These are phyloP conservation scores for Aspergillus chevalieri DNA, from an alignment of 2,329 filamentous ascomycete genomes.

Conservation along the genomic window DNA sequence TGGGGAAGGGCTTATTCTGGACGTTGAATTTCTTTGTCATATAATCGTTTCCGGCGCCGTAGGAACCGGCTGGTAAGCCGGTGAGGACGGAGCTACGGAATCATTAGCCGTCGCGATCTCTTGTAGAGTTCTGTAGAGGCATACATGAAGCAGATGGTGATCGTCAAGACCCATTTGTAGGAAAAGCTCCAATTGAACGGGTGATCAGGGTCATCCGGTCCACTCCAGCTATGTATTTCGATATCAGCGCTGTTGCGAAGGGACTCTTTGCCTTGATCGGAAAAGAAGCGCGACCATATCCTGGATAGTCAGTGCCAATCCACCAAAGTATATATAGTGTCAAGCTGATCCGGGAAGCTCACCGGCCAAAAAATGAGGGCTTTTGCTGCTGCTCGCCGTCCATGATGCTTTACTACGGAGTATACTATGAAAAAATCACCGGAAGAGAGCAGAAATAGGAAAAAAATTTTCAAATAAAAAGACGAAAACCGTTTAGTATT, in stretches of 20 bases:
- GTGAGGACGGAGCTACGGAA: slow-evolving; percentile 33
- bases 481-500: not conserved
- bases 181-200: slow-evolving; percentile 36
- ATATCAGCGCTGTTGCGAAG: slow-evolving; percentile 15
- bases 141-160: slow-evolving; percentile 40
- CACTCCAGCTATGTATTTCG: slow-evolving; percentile 26
- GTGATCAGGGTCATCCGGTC: slow-evolving; percentile 24
- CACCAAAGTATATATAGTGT: not conserved
- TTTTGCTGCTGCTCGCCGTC: not conserved
- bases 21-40: slow-evolving; percentile 28
- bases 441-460: not conserved
- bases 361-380: not conserved
- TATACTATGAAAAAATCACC: not conserved
- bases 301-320: not conserved
- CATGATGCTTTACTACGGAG: not conserved
- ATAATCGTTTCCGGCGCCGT: slow-evolving; percentile 28
- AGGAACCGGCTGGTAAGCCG: slow-evolving; percentile 37
- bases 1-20: slow-evolving; percentile 29
- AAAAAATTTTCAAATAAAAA: not conserved
- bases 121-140: not conserved
- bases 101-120: not conserved
- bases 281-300: not conserved
- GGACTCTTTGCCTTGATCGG: not conserved
- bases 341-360: not conserved
- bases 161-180: slow-evolving; percentile 39